These are phyloP conservation scores for Mortierella polycephala DNA, from an alignment of 371 early-diverging fungal species.

Conservation along the genomic window DNA sequence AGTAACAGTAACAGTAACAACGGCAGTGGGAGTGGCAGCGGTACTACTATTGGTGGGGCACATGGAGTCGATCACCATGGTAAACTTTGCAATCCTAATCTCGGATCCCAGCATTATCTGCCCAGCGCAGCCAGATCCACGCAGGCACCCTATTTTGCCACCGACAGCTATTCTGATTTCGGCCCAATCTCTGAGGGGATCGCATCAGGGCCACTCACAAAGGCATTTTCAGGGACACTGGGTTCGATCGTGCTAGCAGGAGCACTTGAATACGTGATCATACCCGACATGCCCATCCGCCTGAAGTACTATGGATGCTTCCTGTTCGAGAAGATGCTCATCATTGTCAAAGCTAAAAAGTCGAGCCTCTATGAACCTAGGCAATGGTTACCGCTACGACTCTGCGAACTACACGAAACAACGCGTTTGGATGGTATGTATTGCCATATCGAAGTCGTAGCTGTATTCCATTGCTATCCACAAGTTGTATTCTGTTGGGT, in stretches of 20 bases:
- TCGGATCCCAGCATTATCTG: too few species aligned
- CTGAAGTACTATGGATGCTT: constrained; percentile 61
- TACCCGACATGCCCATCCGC: constrained; percentile 36
- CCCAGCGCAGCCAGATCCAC: not conserved
- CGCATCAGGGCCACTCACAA: constrained; percentile 15
- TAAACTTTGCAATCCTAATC: not conserved
- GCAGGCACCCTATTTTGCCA: not conserved
- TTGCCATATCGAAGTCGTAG: not conserved
- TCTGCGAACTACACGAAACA: constrained; percentile 54
- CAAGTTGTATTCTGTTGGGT: not conserved
- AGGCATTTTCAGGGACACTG: constrained; percentile 21
- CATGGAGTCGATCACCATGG: too few species aligned
- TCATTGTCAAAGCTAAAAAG: constrained; percentile 67
- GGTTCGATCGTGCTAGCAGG: constrained; percentile 46
- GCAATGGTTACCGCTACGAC: constrained; percentile 67
- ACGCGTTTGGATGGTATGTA: constrained; percentile 51
- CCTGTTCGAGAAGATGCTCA: constrained; percentile 62
- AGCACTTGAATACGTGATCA: constrained; percentile 36
- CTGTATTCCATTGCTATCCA: not conserved
- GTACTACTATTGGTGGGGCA: too few species aligned
- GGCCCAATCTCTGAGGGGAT: constrained; percentile 15
- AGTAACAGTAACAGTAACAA: not conserved
- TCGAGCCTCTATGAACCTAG: constrained; percentile 62
- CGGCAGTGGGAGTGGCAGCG: too few species aligned
- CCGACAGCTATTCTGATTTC: constrained; percentile 12